Conservation (phyloP, 2,329 filamentous ascomycete species). For the Claviceps spartinae region DNA sequence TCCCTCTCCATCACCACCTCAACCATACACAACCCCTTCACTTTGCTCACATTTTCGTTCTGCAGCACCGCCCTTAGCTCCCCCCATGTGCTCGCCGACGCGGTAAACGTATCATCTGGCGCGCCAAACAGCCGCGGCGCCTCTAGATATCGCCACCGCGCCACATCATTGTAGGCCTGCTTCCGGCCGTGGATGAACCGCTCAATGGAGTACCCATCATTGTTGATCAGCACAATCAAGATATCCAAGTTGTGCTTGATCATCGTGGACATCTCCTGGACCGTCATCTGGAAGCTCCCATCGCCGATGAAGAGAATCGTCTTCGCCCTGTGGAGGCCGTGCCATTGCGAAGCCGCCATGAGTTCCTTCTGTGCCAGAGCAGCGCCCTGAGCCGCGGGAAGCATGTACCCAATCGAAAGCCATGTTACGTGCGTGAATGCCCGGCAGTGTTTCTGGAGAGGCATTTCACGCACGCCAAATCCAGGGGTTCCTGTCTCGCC, state of each 20-base stretch:
- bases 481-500: conserved; percentile 45
- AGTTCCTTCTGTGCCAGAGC: conserved; percentile 39
- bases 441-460: conserved; percentile 32
- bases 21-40: conserved; percentile 4
- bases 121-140: conserved; percentile 36
- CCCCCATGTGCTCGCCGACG: conserved; percentile 4
- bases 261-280: conserved; percentile 52
- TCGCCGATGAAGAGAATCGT: conserved; percentile 48
- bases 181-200: conserved; percentile 40
- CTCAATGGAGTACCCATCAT: conserved; percentile 46
- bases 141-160: conserved; percentile 37
- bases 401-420: conserved; percentile 48
- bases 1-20: conserved; percentile 7
- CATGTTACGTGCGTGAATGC: conserved; percentile 40
- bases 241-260: conserved; percentile 38
- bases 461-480: conserved; percentile 37
- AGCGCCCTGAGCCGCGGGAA: conserved; percentile 42
- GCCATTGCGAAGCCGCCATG: conserved; percentile 7
- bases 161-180: conserved; percentile 40
- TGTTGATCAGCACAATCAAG: conserved; percentile 42
- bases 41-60: background rate
- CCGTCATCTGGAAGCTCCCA: conserved; percentile 52
- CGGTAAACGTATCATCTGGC: conserved; percentile 4
- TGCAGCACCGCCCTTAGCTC: conserved; percentile 4
- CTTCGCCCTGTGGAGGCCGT: conserved; percentile 12